Conservation (phyloP, 257 asterid species). For the Solanum corneliomulleri region DNA sequence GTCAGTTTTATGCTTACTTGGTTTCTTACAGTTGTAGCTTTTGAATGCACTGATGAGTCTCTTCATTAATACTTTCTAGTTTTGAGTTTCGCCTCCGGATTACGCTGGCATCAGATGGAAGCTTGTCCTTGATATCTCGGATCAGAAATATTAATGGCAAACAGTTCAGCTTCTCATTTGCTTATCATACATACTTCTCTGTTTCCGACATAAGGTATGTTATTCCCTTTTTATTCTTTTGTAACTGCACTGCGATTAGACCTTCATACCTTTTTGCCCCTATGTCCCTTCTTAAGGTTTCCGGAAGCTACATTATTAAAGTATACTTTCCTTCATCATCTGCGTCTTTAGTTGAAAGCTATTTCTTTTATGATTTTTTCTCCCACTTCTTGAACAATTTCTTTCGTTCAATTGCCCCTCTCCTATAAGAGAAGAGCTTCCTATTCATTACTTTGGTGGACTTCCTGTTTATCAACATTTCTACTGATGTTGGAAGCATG, state of each 20-base stretch:
- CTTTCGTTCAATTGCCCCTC: not conserved
- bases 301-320: not conserved
- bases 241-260: not conserved
- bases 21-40: not conserved
- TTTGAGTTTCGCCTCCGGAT: slow-evolving; percentile 82
- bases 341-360: not conserved
- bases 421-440: not conserved
- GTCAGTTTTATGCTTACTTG: not conserved
- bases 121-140: slow-evolving; percentile 74
- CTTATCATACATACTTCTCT: slow-evolving; percentile 69
- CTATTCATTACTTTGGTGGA: not conserved
- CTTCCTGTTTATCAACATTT: not conserved
- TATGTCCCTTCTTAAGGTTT: not conserved
- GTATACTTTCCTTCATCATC: not conserved
- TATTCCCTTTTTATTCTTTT: not conserved
- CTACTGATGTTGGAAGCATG: not conserved
- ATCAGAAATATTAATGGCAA: slow-evolving; percentile 74
- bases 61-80: slow-evolving; percentile 21
- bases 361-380: not conserved
- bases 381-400: not conserved
- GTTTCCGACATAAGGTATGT: slow-evolving; percentile 86
- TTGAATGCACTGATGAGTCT: not conserved
- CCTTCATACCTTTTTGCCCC: not conserved
- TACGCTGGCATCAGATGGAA: slow-evolving; percentile 65
- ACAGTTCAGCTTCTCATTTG: slow-evolving; percentile 86